These are phyloP conservation scores for Basipetospora chlamydospora DNA, from an alignment of 2,329 filamentous ascomycete genomes.

Conservation along the genomic window DNA sequence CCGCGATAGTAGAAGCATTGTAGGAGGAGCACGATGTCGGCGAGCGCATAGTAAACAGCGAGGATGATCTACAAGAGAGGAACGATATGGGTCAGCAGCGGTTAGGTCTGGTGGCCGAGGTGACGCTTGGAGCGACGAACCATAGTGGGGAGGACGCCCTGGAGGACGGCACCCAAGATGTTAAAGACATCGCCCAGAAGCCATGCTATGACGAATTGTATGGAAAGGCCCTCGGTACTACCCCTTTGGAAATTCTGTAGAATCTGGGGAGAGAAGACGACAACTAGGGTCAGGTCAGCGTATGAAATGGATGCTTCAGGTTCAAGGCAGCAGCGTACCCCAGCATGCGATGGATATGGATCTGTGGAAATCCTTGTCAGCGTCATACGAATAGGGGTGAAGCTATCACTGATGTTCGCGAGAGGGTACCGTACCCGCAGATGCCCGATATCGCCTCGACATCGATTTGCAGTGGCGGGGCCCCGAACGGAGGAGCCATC, in stretches of 20 bases:
- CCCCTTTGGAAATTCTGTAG: constrained; percentile 80
- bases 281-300: constrained; percentile 33
- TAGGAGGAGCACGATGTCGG: constrained; percentile 71
- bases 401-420: too few species aligned
- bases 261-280: constrained; percentile 95
- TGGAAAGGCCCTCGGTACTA: constrained; percentile 75
- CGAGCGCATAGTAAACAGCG: constrained; percentile 86
- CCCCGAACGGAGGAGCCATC: too few species aligned
- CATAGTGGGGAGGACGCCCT: constrained; percentile 90
- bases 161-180: constrained; percentile 79
- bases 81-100: neutral
- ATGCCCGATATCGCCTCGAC: constrained; percentile 88
- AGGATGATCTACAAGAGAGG: constrained; percentile 50
- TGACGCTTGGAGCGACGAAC: constrained; percentile 20
- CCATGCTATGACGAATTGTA: constrained; percentile 90
- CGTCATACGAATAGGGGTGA: neutral
- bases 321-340: constrained; percentile 22
- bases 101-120: too few species aligned
- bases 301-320: neutral
- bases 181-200: constrained; percentile 92
- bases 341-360: constrained; percentile 95
- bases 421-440: constrained; percentile 51
- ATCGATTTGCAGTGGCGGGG: constrained; percentile 61
- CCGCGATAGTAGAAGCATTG: constrained; percentile 96
- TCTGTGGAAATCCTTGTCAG: constrained; percentile 24